Percentiles rank a stretch among this genome's conserved stretches.
These are phyloP conservation scores for Monosporascus sp. DNA, from an alignment of 2,329 filamentous ascomycete species.

Conservation along the genomic window DNA sequence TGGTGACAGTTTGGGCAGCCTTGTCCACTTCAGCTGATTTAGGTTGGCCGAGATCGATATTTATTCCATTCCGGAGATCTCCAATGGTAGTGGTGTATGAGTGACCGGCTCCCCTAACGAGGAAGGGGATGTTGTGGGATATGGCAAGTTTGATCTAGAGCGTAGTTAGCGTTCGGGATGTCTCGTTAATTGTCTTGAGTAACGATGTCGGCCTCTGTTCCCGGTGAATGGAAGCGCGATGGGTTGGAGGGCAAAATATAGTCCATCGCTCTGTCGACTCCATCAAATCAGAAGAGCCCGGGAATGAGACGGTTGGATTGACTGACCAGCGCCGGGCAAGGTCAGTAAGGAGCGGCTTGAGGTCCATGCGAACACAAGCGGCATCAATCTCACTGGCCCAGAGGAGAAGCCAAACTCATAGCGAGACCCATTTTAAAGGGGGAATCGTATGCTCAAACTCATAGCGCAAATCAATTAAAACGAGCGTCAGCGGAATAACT, in stretches of 20 bases:
- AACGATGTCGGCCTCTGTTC: neutral
- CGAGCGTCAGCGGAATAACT: too few relatives aligned
- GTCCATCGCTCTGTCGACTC: neutral
- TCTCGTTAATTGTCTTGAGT: neutral
- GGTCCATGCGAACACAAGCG: too few relatives aligned
- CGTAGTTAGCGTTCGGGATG: too few relatives aligned
- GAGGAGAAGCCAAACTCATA: too few relatives aligned
- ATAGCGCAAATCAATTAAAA: too few relatives aligned
- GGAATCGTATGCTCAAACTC: too few relatives aligned
- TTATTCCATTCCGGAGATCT: conserved; percentile 19
- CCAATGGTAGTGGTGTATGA: conserved; percentile 23
- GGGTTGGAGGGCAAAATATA: neutral
- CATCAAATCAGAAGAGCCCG: neutral
- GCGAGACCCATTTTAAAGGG: too few relatives aligned
- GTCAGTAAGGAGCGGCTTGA: neutral
- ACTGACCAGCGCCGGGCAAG: neutral
- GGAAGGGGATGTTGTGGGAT: conserved; percentile 26
- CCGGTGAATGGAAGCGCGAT: neutral
- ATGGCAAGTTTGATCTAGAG: conserved; percentile 10
- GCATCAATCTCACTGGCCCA: too few relatives aligned
- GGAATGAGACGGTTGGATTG: neutral
- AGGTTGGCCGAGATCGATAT: conserved; percentile 26
- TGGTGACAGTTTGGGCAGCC: conserved; percentile 10
- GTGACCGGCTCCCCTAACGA: conserved; percentile 29
- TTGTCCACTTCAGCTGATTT: conserved; percentile 16